Evolutionary conservation across 2,329 filamentous ascomycete genomes (phyloP).

Genomic region (Clonostachys rhizophaga): DNA sequence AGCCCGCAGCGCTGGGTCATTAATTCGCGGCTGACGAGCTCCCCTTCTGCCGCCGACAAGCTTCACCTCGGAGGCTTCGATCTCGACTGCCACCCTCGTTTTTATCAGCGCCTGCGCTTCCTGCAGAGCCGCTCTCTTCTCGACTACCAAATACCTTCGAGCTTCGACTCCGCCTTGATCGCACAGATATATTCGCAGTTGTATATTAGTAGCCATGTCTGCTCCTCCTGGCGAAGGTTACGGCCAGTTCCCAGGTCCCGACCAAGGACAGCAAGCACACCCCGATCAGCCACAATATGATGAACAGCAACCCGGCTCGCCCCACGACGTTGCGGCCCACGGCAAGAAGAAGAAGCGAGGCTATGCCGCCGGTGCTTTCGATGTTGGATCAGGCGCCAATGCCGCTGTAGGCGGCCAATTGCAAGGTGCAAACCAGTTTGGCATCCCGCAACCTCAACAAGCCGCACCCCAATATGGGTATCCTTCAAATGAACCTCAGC

Average conservation of each 20-base stretch:
- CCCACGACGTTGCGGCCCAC: conserved; percentile 28
- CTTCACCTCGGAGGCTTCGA: too few relatives aligned
- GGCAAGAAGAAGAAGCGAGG: conserved; percentile 86
- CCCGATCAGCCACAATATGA: conserved; percentile 27
- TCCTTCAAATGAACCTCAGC: conserved; percentile 28
- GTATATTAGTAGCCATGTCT: conserved; percentile 39
- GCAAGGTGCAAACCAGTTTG: conserved; percentile 35
- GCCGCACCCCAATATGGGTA: conserved; percentile 47
- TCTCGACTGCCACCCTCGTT: too few relatives aligned
- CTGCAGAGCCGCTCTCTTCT: conserved; percentile 10
- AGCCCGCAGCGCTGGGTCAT: too few relatives aligned
- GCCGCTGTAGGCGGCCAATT: conserved; percentile 48
- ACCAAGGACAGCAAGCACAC: conserved; percentile 22
- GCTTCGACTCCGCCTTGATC: conserved; percentile 2
- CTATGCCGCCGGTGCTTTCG: conserved; percentile 92
- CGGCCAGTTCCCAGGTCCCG: conserved; percentile 36
- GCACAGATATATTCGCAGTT: neutral
- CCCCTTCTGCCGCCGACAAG: too few relatives aligned
- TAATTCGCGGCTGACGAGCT: too few relatives aligned
- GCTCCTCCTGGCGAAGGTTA: conserved; percentile 51
- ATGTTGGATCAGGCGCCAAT: conserved; percentile 86
- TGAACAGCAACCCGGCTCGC: conserved; percentile 21
- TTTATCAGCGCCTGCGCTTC: conserved; percentile 4
- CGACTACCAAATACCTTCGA: neutral
- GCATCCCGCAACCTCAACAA: conserved; percentile 31